Percentiles rank a stretch among this genome's conserved stretches.
phyloP scores from a whole-genome alignment of 257 asterid species.

The Ballota nigra region DNA sequence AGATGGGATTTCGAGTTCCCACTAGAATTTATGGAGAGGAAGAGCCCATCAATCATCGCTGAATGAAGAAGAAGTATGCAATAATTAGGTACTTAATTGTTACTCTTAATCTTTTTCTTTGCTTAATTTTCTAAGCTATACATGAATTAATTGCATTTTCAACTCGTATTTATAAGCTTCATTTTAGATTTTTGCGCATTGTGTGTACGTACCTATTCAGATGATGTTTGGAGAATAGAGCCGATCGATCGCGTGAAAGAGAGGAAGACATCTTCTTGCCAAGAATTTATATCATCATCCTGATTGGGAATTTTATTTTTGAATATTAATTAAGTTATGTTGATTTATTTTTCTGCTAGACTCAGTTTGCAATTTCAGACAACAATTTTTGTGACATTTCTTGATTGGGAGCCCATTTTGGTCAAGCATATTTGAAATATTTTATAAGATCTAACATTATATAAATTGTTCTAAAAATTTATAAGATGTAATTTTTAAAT shows the following conservation, averaged over 20 bases:
- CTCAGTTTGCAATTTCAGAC: neutral
- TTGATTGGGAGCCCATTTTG: neutral
- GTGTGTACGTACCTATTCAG: neutral
- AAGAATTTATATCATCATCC: neutral
- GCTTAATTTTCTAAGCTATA: too few species aligned
- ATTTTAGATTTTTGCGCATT: too few species aligned
- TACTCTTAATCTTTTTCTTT: neutral
- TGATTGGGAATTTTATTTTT: neutral
- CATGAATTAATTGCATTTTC: neutral
- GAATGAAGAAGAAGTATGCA: neutral
- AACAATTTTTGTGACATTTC: neutral
- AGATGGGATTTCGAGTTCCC: constrained; percentile 44
- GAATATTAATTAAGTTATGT: neutral
- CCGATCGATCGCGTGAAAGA: neutral
- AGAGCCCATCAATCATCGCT: constrained; percentile 17
- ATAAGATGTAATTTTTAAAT: too few species aligned
- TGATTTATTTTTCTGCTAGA: neutral
- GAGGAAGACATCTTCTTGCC: neutral
- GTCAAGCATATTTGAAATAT: too few species aligned
- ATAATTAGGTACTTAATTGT: constrained; percentile 14
- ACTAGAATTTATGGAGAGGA: constrained; percentile 48
- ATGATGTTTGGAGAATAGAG: neutral
- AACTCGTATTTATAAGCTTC: too few species aligned
- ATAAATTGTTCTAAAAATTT: too few species aligned
- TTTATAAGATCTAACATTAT: too few species aligned